These are phyloP conservation scores for Neoscytalidium dimidiatum DNA, from an alignment of 2,329 filamentous ascomycete genomes.

Conservation along the genomic window DNA sequence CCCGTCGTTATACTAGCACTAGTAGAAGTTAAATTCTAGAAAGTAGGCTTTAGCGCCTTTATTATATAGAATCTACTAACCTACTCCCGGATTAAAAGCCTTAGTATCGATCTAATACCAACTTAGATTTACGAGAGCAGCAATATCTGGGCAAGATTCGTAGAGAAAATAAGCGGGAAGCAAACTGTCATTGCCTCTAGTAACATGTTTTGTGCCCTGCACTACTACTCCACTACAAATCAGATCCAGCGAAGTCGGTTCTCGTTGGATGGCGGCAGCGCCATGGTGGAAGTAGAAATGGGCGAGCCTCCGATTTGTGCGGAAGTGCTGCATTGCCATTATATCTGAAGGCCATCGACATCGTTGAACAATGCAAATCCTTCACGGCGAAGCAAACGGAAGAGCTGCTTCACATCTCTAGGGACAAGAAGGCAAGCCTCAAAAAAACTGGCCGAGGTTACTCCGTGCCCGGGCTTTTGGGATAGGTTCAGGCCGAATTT, in stretches of 20 bases:
- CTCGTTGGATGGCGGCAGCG: not conserved
- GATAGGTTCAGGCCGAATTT: not conserved
- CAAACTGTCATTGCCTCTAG: too few relatives aligned
- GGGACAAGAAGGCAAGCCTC: not conserved
- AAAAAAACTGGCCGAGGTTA: not conserved
- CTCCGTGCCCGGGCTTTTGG: not conserved
- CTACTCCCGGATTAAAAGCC: too few relatives aligned
- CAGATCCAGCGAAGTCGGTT: not conserved
- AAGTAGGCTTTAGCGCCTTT: too few relatives aligned
- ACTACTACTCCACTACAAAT: not conserved
- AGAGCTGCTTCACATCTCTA: not conserved
- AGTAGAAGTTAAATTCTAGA: too few relatives aligned
- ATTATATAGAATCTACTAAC: too few relatives aligned
- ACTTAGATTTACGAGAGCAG: too few relatives aligned
- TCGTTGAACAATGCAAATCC: not conserved
- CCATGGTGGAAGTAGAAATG: not conserved
- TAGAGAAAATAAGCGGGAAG: too few relatives aligned
- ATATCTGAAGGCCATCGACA: not conserved
- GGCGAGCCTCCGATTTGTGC: not conserved
- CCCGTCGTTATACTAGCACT: too few relatives aligned
- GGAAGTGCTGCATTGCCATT: not conserved
- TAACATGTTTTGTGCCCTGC: too few relatives aligned
- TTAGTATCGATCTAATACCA: too few relatives aligned
- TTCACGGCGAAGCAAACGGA: not conserved
- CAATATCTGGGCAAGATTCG: too few relatives aligned